These are phyloP conservation scores for Tephrocybe sp. DNA, from an alignment of 768 basidiomycete genomes.

Conservation along the genomic window DNA sequence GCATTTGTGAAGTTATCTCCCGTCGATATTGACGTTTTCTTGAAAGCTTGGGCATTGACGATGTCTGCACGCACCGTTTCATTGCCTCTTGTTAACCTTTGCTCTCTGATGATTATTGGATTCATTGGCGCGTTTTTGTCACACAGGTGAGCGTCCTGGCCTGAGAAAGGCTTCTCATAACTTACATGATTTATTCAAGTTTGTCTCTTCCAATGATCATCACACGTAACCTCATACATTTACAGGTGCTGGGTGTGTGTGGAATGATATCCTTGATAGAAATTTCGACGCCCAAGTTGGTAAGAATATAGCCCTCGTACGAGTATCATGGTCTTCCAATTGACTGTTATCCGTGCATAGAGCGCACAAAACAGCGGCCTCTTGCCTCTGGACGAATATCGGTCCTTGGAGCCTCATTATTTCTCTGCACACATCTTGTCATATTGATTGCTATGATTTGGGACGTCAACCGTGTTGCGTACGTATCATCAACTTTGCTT, in stretches of 20 bases:
- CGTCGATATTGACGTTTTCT: not conserved
- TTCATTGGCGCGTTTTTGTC: slow-evolving; percentile 13
- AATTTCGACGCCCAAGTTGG: slow-evolving; percentile 32
- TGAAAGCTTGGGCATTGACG: slow-evolving; percentile 15
- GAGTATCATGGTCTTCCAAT: not conserved
- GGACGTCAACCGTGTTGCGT: slow-evolving; percentile 13
- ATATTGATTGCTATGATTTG: slow-evolving; percentile 10
- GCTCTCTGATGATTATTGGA: slow-evolving; percentile 4
- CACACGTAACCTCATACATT: not conserved
- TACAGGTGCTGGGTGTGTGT: slow-evolving; percentile 14
- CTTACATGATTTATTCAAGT: not conserved
- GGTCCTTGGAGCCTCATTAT: slow-evolving; percentile 24
- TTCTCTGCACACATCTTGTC: slow-evolving; percentile 17
- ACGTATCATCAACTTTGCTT: not conserved
- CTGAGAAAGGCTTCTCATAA: not conserved
- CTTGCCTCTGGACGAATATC: slow-evolving; percentile 26
- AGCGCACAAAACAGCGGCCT: slow-evolving; percentile 22
- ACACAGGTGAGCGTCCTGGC: slow-evolving; percentile 10
- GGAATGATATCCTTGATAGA: slow-evolving; percentile 23
- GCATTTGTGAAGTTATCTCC: not conserved
- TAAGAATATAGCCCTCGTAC: slow-evolving; percentile 1
- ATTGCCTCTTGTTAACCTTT: slow-evolving; percentile 2
- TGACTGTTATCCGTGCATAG: not conserved
- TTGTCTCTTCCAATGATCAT: not conserved
- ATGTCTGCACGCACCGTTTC: slow-evolving; percentile 12